Base-by-base conservation (phyloP, 352 stramenopile species). In the Phytophthora cajani region DNA sequence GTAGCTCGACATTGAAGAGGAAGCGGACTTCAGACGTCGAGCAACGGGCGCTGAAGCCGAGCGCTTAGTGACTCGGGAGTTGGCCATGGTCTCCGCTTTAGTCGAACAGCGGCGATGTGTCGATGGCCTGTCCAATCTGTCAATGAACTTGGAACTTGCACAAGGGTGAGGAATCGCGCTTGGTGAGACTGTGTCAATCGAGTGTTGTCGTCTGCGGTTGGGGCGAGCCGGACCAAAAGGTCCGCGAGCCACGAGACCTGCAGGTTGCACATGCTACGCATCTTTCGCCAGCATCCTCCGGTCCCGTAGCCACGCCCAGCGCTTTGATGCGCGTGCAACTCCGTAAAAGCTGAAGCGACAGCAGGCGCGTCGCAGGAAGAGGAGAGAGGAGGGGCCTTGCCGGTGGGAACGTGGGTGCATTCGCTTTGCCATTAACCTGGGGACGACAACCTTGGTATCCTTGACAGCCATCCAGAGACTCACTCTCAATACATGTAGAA, bases 291-390 rank as follows among this genome's bases (percentile, higher is more conserved):
- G 52, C 44, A 72, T 75, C 69, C 63, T 6, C 32, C 32, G 32
- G 32, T 38, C 32, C 9, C 12, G 32, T 27, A 49, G 44, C 54
- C 51, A 52, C 54, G 32, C 32, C 32, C 1, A 38, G 32, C 32
- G 32, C 10, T 10, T 46, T 46, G 38, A 58, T 58, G 55, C 54
- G 51, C 57, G n/a, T 61, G 56, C 68, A 72, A 54, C 68, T 75
- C 68, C 63, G 68, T 75, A 75, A 60, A 75, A 75, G 25, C 68
- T 63, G 32, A 71, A 67, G 51, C 50, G 71, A 74, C 68, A 75
- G 68, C 68, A 75, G 68, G 63, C 33, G 58, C 63, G 50, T 74
- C 62, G 56, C 62, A 71, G 67, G 62, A 74, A 71, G 56, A 70
- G 42, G 47, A 66, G 32, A 46, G 14, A 46, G 8, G 62, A 63